These are phyloP conservation scores for Wickerhamiella qilinensis DNA, from an alignment of 805 yeast genomes.

Conservation along the genomic window DNA sequence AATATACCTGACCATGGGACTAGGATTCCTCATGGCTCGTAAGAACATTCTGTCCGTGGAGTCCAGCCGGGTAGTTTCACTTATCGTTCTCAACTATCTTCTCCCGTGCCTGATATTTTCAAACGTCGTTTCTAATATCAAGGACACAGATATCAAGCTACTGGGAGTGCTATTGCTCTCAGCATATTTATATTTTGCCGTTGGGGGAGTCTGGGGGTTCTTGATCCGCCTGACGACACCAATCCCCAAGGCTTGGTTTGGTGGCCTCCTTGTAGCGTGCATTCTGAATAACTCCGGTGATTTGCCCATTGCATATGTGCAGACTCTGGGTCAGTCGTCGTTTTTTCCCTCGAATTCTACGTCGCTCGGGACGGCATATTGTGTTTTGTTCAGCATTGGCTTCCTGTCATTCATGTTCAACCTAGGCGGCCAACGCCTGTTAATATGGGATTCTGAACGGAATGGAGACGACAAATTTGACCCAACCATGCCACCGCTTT, in stretches of 20 bases:
- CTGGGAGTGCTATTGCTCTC: slow-evolving; percentile 48
- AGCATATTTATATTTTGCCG: slow-evolving; percentile 28
- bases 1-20: slow-evolving; percentile 51
- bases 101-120: slow-evolving; percentile 64
- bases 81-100: slow-evolving; percentile 48
- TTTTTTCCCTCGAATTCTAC: slow-evolving; percentile 43
- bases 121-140: slow-evolving; percentile 51
- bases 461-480: slow-evolving; percentile 13
- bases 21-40: slow-evolving; percentile 51
- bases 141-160: slow-evolving; percentile 50
- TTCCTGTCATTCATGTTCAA: slow-evolving; percentile 58
- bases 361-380: slow-evolving; percentile 66
- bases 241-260: slow-evolving; percentile 58
- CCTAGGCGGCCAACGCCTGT: slow-evolving; percentile 53
- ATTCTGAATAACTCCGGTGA: slow-evolving; percentile 68
- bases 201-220: slow-evolving; percentile 30
- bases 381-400: slow-evolving; percentile 57
- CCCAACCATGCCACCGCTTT: slow-evolving; percentile 13
- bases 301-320: slow-evolving; percentile 64
- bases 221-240: slow-evolving; percentile 33
- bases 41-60: slow-evolving; percentile 36
- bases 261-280: slow-evolving; percentile 60
- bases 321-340: slow-evolving; percentile 47
- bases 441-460: slow-evolving; percentile 50
- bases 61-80: slow-evolving; percentile 36